These are phyloP conservation scores for Coniosporium tulheliwenetii DNA, from an alignment of 2,329 filamentous ascomycete genomes.

Conservation along the genomic window DNA sequence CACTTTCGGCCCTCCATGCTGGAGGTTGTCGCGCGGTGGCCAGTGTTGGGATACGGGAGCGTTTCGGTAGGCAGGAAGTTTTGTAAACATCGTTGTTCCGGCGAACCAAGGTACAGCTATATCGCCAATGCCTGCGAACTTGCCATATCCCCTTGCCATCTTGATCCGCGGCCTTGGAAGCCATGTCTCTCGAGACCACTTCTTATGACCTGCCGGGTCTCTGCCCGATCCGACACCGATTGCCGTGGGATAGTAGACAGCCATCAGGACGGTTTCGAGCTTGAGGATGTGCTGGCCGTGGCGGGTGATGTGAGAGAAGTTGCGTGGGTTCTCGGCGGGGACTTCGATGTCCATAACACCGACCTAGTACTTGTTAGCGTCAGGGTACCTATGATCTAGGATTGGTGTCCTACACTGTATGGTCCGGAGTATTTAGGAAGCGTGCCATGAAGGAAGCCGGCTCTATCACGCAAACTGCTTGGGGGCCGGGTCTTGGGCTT, in stretches of 20 bases:
- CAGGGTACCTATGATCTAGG: slow-evolving; percentile 4
- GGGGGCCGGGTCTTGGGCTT: slow-evolving; percentile 33
- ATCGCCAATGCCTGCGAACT: slow-evolving; percentile 38
- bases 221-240: slow-evolving; percentile 22
- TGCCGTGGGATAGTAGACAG: slow-evolving; percentile 48
- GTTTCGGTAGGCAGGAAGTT: slow-evolving; percentile 48
- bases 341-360: slow-evolving; percentile 41
- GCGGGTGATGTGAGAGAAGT: slow-evolving; percentile 35
- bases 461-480: slow-evolving; percentile 29
- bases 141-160: slow-evolving; percentile 45
- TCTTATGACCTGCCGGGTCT: slow-evolving; percentile 22
- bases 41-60: slow-evolving; percentile 39
- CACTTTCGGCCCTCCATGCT: slow-evolving; percentile 21
- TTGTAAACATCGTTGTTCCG: slow-evolving; percentile 46
- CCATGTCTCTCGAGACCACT: slow-evolving; percentile 43
- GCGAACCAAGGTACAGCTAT: slow-evolving; percentile 38
- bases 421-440: slow-evolving; percentile 37
- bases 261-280: slow-evolving; percentile 46
- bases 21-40: slow-evolving; percentile 27
- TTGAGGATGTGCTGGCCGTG: slow-evolving; percentile 31
- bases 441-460: slow-evolving; percentile 25
- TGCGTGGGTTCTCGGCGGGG: slow-evolving; percentile 28
- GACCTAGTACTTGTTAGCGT: slow-evolving; percentile 11
- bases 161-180: slow-evolving; percentile 40
- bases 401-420: slow-evolving; percentile 21